phyloP scores from a whole-genome alignment of 2,329 filamentous ascomycete species.

The Neoascochyta sp. region DNA sequence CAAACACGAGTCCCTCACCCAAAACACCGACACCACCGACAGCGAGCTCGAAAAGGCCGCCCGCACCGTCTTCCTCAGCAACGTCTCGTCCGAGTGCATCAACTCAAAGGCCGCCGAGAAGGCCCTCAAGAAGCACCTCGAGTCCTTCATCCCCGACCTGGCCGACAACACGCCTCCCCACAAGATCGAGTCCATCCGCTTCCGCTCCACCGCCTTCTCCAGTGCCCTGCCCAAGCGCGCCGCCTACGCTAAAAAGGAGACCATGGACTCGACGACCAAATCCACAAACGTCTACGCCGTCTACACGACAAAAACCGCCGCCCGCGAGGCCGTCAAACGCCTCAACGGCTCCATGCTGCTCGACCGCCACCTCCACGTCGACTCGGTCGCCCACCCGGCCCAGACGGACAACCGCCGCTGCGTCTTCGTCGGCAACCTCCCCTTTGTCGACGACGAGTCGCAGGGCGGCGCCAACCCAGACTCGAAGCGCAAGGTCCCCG shows the following conservation, averaged over 20 bases:
- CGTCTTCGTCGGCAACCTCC: slow-evolving; percentile 93
- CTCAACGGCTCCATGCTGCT: slow-evolving; percentile 84
- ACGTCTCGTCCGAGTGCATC: slow-evolving; percentile 80
- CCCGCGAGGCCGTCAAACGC: slow-evolving; percentile 68
- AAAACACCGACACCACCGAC: slow-evolving; percentile 39
- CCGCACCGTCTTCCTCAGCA: slow-evolving; percentile 88
- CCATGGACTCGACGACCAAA: slow-evolving; percentile 87
- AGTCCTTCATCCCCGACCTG: slow-evolving; percentile 63
- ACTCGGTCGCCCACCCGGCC: slow-evolving; percentile 83
- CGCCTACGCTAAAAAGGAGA: slow-evolving; percentile 84
- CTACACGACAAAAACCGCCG: slow-evolving; percentile 71
- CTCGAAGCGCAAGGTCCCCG: slow-evolving; percentile 65
- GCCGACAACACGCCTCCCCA: slow-evolving; percentile 51
- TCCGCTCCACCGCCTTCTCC: slow-evolving; percentile 87
- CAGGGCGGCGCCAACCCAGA: slow-evolving; percentile 60
- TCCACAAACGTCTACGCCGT: slow-evolving; percentile 94
- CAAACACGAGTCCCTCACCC: slow-evolving; percentile 49
- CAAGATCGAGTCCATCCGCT: slow-evolving; percentile 86
- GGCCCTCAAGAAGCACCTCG: slow-evolving; percentile 69
- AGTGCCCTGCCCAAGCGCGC: slow-evolving; percentile 84
- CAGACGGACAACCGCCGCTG: slow-evolving; percentile 81
- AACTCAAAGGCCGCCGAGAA: slow-evolving; percentile 79
- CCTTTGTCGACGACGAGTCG: slow-evolving; percentile 90
- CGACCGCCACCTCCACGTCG: slow-evolving; percentile 83
- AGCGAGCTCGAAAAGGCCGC: slow-evolving; percentile 76